Conservation (phyloP, 1,284 basidiomycete species). For the Papiliotrema terrestris region DNA sequence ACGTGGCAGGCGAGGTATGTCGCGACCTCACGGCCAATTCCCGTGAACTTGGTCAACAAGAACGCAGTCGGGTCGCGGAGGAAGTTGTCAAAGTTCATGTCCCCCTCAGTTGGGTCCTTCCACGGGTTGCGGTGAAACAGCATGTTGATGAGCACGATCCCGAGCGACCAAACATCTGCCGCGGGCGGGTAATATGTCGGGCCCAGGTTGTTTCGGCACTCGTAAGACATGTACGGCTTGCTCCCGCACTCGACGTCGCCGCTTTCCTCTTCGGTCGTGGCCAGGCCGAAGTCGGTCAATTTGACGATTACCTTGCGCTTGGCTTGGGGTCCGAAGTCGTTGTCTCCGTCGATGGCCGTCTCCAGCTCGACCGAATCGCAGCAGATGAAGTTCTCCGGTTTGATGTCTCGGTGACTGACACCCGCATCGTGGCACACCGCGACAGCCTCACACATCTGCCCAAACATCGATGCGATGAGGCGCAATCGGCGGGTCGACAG, state of each 20-base stretch:
- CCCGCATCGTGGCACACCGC: constrained; percentile 90
- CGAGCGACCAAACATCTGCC: constrained; percentile 97
- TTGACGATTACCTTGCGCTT: constrained; percentile 72
- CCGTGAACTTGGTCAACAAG: constrained; percentile 84
- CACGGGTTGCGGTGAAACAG: constrained; percentile 98
- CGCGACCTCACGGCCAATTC: constrained; percentile 83
- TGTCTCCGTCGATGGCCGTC: constrained; percentile 39
- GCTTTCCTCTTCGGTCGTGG: constrained; percentile 80
- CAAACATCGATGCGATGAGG: constrained; percentile 94
- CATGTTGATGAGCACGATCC: constrained; percentile 98
- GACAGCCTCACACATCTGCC: constrained; percentile 96
- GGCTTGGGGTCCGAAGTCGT: constrained; percentile 44
- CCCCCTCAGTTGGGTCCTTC: constrained; percentile 82
- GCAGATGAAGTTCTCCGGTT: constrained; percentile 89
- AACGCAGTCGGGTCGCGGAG: constrained; percentile 75
- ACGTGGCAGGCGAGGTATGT: constrained; percentile 79
- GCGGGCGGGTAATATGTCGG: constrained; percentile 89
- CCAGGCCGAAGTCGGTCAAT: constrained; percentile 94
- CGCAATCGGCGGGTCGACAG: constrained; percentile 82
- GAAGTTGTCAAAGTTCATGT: constrained; percentile 77
- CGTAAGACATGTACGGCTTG: constrained; percentile 98
- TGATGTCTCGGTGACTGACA: constrained; percentile 95
- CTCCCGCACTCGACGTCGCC: constrained; percentile 98
- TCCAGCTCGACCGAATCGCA: constrained; percentile 73
- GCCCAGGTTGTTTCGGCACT: constrained; percentile 95